These are phyloP conservation scores for Pleurotus sapidus DNA, from an alignment of 768 basidiomycete species.

Conservation along the genomic window DNA sequence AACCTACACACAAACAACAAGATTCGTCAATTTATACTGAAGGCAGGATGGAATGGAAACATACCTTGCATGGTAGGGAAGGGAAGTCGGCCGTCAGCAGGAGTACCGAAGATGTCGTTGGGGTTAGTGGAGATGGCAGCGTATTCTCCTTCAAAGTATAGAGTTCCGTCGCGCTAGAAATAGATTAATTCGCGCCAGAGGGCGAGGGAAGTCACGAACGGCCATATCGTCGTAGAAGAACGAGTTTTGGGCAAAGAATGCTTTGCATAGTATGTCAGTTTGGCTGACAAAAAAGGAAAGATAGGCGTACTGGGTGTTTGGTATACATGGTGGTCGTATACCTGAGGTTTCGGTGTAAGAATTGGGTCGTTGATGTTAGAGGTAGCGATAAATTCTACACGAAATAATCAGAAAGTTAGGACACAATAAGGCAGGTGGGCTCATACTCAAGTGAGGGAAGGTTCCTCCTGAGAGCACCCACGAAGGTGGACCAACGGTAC, in stretches of 20 bases:
- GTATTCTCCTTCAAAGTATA: constrained; percentile 67
- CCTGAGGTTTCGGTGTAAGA: constrained; percentile 43
- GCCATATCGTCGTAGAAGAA: constrained; percentile 36
- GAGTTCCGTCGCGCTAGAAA: constrained; percentile 52
- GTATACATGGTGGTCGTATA: constrained; percentile 62
- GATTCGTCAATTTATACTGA: too few relatives aligned
- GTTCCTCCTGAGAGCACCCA: constrained; percentile 33
- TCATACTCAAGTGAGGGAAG: constrained; percentile 45
- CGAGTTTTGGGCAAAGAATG: constrained; percentile 39
- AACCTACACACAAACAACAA: constrained; percentile 25
- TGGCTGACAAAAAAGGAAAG: not conserved
- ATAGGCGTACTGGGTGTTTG: constrained; percentile 43
- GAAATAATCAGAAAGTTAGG: not conserved
- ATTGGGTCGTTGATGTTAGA: constrained; percentile 38
- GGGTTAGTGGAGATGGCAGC: constrained; percentile 57
- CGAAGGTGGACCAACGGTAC: constrained; percentile 46
- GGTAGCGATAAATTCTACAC: constrained; percentile 56
- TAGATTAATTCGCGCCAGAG: not conserved
- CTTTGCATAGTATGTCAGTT: constrained; percentile 13
- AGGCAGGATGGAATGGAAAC: constrained; percentile 6
- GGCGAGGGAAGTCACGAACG: constrained; percentile 16
- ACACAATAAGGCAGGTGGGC: not conserved
- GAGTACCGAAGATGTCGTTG: constrained; percentile 42
- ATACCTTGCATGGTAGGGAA: constrained; percentile 56
- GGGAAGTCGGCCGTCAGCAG: constrained; percentile 40